phyloP scores from a whole-genome alignment of 768 basidiomycete genomes.

The Russula emetica region DNA sequence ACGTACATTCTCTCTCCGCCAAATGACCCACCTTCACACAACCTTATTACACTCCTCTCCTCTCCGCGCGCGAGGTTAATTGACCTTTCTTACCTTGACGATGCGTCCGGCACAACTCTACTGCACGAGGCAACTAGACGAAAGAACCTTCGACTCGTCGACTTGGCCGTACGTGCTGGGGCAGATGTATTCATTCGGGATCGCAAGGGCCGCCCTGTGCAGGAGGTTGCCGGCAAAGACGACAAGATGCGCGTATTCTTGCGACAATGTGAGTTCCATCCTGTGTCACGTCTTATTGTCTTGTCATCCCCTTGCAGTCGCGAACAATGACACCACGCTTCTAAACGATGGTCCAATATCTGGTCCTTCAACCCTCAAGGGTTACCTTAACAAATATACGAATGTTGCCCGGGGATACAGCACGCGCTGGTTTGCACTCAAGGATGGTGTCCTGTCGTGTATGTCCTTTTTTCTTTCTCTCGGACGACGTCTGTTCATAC shows the following conservation, averaged over 20 bases:
- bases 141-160: constrained; percentile 74
- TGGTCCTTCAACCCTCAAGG: constrained; percentile 61
- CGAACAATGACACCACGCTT: constrained; percentile 73
- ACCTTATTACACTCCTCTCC: constrained; percentile 55
- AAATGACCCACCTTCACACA: constrained; percentile 35
- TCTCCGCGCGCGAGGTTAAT: constrained; percentile 66
- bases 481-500: background rate
- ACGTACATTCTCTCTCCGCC: constrained; percentile 64
- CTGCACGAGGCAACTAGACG: constrained; percentile 85
- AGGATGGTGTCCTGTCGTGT: constrained; percentile 83
- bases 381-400: constrained; percentile 86
- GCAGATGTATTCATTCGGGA: constrained; percentile 88
- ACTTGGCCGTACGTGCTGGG: constrained; percentile 79
- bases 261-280: constrained; percentile 61
- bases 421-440: constrained; percentile 88
- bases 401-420: constrained; percentile 90
- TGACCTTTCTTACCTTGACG: constrained; percentile 77
- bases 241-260: constrained; percentile 80
- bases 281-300: background rate
- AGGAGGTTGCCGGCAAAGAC: constrained; percentile 68
- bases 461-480: constrained; percentile 32
- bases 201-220: constrained; percentile 60
- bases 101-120: constrained; percentile 68
- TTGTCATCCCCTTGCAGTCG: constrained; percentile 43
- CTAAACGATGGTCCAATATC: constrained; percentile 45